Evolutionary conservation across 495 filamentous ascomycete species (phyloP), one percentile per base, ranked within the genome.

Genomic region (Aspergillus mulundensis): DNA sequence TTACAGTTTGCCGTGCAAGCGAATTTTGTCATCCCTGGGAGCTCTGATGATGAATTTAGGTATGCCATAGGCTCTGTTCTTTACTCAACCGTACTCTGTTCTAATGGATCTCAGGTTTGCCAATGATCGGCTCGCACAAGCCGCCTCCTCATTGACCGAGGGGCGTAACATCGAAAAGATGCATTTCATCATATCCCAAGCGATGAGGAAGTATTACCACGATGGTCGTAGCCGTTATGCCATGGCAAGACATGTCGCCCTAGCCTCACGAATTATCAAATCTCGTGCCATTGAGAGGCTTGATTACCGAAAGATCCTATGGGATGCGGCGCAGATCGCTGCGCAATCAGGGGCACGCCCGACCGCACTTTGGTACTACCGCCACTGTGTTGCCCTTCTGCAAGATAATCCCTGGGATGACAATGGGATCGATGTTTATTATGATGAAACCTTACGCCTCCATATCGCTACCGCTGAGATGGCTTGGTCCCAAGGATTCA

Each of bases 121-220:
- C 30, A 90, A 96, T 67, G 91, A 96, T 67, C 81, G 90, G 39
- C 90, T 93, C 64, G 76, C 89, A 30, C 84, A 86, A 67, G 90
- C 89, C 23, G 85, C 89, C 11, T 75, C 81, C n/a, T 70, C 74
- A 2, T 73, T 95, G 50, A 83, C 78, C 38, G 86, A 91, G 71
- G 85, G 82, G 57, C 71, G 70, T 23, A 82, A 88, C 53, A 74
- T 81, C 20, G 72, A 82, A 48, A 86, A 85, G 63, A 95, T 95
- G 91, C 90, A 96, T 69, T 95, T 89, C 57, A 80, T 89, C 40
- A 87, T 95, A 53, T 88, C 89, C 0, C 84, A 89, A 61, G 86
- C 82, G 0, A 81, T 95, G 61, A 82, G 90, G 69, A 86, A 88
- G 54, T 82, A 90, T 59, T 80, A 83, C 50, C 72, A 77, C 40